phyloP scores from a whole-genome alignment of 179 eudicot genomes.

The Gypsophila paniculata region DNA sequence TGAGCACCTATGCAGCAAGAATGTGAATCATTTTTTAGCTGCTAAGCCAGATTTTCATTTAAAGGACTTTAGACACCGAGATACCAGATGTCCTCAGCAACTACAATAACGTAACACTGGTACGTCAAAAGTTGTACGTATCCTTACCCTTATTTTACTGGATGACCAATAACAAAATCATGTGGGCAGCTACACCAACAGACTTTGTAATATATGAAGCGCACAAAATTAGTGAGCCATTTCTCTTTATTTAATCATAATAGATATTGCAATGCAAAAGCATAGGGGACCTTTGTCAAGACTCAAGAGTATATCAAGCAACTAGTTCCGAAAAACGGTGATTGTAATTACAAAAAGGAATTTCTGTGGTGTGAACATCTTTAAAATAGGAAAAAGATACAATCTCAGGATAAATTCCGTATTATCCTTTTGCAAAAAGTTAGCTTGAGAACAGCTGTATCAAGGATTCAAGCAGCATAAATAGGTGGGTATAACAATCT shows the following conservation, averaged over 20 bases:
- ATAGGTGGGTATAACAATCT: conserved; percentile 17
- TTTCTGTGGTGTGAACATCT: neutral
- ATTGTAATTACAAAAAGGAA: neutral
- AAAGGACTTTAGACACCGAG: neutral
- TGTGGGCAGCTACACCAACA: neutral
- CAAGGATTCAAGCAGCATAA: conserved; percentile 14
- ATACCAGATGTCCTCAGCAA: neutral
- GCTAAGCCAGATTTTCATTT: neutral
- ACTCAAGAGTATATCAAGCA: conserved; percentile 8
- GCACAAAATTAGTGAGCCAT: neutral
- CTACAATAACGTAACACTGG: neutral
- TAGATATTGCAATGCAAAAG: neutral
- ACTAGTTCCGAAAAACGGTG: neutral
- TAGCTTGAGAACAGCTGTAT: conserved; percentile 15
- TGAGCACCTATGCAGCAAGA: conserved; percentile 1
- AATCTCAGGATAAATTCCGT: conserved; percentile 21
- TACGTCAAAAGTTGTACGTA: neutral
- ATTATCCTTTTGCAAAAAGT: conserved; percentile 20
- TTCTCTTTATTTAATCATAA: neutral
- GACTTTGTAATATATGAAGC: neutral
- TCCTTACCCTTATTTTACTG: neutral
- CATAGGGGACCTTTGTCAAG: too few species aligned
- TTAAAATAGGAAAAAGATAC: conserved; percentile 6
- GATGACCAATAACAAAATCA: neutral
- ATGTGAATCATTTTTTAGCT: neutral